Conservation (phyloP, 805 yeast species). For the Vanderwaltozyma tropicalis region DNA sequence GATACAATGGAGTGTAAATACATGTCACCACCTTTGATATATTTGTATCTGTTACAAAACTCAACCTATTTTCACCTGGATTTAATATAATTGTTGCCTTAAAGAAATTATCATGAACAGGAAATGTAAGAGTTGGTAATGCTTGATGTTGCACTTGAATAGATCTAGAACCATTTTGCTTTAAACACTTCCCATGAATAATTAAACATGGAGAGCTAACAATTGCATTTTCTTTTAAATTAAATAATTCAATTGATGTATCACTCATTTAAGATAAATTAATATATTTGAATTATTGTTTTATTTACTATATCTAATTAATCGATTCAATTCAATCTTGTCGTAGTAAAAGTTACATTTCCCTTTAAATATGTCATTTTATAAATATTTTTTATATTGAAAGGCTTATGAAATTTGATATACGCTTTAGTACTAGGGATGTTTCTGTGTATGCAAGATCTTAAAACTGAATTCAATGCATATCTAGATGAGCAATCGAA, state of each 20-base stretch:
- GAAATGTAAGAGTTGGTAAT: slow-evolving; percentile 58
- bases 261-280: no score
- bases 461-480: no score
- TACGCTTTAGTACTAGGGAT: no score
- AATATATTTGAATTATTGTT: no score
- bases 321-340: no score
- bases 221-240: slow-evolving; percentile 25
- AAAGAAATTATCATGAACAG: slow-evolving; percentile 59
- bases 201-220: slow-evolving; percentile 41
- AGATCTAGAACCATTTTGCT: slow-evolving; percentile 26
- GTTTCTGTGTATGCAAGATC: no score
- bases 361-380: no score
- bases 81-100: slow-evolving; percentile 64
- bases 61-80: slow-evolving; percentile 54
- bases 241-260: slow-evolving; percentile 27
- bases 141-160: slow-evolving; percentile 34
- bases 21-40: slow-evolving; percentile 30
- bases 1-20: slow-evolving; percentile 43
- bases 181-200: slow-evolving; percentile 38
- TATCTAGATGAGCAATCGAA: no score
- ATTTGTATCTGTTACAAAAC: slow-evolving; percentile 36
- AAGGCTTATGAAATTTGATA: no score
- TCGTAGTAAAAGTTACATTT: no score
- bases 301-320: no score
- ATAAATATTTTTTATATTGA: no score